phyloP scores from a whole-genome alignment of 2,329 filamentous ascomycete species.

The Diaporthe ampelina region DNA sequence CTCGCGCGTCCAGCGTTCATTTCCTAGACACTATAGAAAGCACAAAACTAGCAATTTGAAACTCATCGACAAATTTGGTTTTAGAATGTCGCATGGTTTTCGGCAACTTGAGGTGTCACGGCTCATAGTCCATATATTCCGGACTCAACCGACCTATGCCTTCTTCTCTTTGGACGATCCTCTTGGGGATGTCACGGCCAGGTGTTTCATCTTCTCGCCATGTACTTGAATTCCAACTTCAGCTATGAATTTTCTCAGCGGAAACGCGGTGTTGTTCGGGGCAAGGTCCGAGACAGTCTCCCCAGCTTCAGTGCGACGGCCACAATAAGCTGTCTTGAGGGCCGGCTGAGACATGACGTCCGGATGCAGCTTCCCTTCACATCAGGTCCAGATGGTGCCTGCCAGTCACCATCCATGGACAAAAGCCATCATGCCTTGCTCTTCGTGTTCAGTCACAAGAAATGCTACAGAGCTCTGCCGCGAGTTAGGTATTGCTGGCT shows the following conservation, averaged over 20 bases:
- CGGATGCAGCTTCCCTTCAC: background rate
- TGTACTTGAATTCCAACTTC: background rate
- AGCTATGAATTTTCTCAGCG: background rate
- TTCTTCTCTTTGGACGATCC: background rate
- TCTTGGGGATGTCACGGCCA: background rate
- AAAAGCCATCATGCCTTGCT: background rate
- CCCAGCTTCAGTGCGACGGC: background rate
- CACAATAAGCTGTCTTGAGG: background rate
- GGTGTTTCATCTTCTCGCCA: background rate
- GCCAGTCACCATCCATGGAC: background rate
- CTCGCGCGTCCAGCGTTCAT: background rate
- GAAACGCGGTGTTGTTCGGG: background rate
- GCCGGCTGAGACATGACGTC: background rate
- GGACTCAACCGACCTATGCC: too few relatives aligned
- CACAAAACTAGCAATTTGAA: constrained; percentile 18
- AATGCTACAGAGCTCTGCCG: background rate
- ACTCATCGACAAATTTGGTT: background rate
- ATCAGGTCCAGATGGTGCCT: background rate
- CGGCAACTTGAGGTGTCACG: background rate
- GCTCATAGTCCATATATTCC: too few relatives aligned
- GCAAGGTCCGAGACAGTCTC: background rate
- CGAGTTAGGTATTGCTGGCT: background rate
- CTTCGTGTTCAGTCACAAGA: background rate
- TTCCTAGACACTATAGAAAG: constrained; percentile 28
- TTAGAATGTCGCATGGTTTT: background rate